Conservation (phyloP, 371 early-diverging fungal genomes). For the Nosema granulosis region DNA sequence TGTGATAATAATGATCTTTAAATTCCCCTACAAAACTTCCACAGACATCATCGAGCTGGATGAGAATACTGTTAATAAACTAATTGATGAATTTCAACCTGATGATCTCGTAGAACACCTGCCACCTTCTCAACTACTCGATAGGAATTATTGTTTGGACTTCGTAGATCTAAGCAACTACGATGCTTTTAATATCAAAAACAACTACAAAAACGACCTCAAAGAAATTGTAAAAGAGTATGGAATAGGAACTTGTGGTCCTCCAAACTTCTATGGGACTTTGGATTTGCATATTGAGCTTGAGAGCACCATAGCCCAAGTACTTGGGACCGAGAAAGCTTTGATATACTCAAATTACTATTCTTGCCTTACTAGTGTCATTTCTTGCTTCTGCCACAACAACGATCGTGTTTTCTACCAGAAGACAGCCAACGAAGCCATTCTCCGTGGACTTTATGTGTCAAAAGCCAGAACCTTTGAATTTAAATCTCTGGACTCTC, state of each 20-base stretch:
- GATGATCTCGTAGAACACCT: constrained; percentile 19
- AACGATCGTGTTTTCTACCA: constrained; percentile 83
- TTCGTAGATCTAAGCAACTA: constrained; percentile 19
- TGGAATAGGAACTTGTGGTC: constrained; percentile 94
- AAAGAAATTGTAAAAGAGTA: constrained; percentile 80
- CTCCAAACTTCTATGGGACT: constrained; percentile 99
- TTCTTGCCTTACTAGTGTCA: constrained; percentile 81
- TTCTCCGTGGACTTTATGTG: constrained; percentile 60
- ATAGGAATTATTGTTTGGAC: background rate
- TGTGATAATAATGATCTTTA: constrained; percentile 29
- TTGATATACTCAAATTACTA: constrained; percentile 95
- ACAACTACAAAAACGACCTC: constrained; percentile 71
- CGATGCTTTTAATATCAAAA: constrained; percentile 49
- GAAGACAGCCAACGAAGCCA: constrained; percentile 57
- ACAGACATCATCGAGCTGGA: constrained; percentile 19
- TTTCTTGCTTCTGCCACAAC: constrained; percentile 92
- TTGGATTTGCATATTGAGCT: constrained; percentile 91
- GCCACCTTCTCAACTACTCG: constrained; percentile 1
- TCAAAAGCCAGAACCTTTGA: constrained; percentile 56
- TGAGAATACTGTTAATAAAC: constrained; percentile 11
- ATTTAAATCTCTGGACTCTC: constrained; percentile 53
- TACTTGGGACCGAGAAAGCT: constrained; percentile 79
- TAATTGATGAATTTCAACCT: constrained; percentile 34
- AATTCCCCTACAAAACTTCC: constrained; percentile 17
- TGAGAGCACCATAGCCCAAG: constrained; percentile 78